Evolutionary conservation across 2,329 filamentous ascomycete species (phyloP), one percentile per base, ranked within the genome.

Genomic region (Fusarium sulawesiense): DNA sequence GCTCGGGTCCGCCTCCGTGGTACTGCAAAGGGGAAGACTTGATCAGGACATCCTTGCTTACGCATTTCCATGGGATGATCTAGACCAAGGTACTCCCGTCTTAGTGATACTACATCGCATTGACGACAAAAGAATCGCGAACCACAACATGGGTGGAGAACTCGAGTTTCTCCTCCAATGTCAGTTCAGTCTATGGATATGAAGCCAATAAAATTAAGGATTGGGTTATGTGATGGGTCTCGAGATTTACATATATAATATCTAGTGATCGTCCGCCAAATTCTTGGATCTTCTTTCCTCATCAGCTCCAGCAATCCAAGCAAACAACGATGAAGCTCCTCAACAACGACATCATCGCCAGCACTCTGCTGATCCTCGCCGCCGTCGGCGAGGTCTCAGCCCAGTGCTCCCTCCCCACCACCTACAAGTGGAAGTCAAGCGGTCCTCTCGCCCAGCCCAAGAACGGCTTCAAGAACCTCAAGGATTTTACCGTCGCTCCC

Each of bases 401-500:
- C 9, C 60, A 64, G 34, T 64, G 60, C 7, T 3, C 20, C 2
- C 59, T 64, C 4, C 60, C 60, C 42, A n/a, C 58, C 23, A 32
- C 4, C 49, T 64, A 64, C 60, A 34, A 18, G 4, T 64, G 60
- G 60, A 44, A 42, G 4, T 64, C 60, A 0, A 64, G 49, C 34
- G 34, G 34, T 7, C 34, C 10, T 13, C 42, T 64, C 9, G 70
- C 70, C 8, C 16, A 49, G 16, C 70, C 70, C 20, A 62, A 72
- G 46, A 34, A 41, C 4, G 42, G 42, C 14, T 72, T 63, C 70
- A 1, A 53, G 49, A 53, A 29, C 49, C 50, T 91, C 72, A 91
- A 91, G 74, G 89, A 91, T 78, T 91, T 91, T 78, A 89, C 86
- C 25, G 74, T 76, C 56, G 84, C 83, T 21, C 75, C 79, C 3